Base-by-base conservation (phyloP, 371 early-diverging fungal genomes). In the Apophysomyces elegans region DNA sequence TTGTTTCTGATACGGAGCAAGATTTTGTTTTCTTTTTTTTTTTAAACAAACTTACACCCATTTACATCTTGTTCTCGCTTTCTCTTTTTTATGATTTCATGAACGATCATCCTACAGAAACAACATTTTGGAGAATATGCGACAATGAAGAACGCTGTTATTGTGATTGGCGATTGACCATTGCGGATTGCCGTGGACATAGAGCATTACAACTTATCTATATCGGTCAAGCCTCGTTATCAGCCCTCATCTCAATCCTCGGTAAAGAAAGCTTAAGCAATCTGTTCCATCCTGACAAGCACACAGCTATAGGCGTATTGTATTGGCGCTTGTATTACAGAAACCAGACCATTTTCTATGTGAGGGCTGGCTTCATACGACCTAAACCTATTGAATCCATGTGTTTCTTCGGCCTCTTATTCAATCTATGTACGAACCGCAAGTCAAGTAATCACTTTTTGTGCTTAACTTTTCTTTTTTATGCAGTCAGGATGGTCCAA, bases 401-500 rank as follows among this genome's bases (percentile, higher is more conserved):
- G 64, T 59, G 46, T 1, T 37, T 69, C 4, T 58, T 73, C 46
- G 69, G 64, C n/a, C 38, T 67, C 21, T 41, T 67, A 6, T 71
- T 67, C 36, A 67, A 71, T 59, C 26, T 64, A 14, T 39, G 71
- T 71, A 67, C 32, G 72, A 18, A 26, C 32, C 32, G 0, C 32
- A 12, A 14, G 16, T 12, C 4, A 41, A 13, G 12, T 8, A 26
- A 26, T 18, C 9, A 2, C 16, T 21, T 16, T 63, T 36, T 21
- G 8, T n/a, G 11, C 54, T 50, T 50, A 50, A 5, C 21, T 50
- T 50, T n/a, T 9, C 8, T 26, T 26, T 2, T 26, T 26, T 47
- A 45, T 37, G 32, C 62, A 81, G 81, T 76, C 18, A 70, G 78
- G 44, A 68, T 71, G 60, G 47, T 78, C 3, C 73, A 74, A 41